These are phyloP conservation scores for Sanghuangporus sanghuang DNA, from an alignment of 1,284 basidiomycete species.

Conservation along the genomic window DNA sequence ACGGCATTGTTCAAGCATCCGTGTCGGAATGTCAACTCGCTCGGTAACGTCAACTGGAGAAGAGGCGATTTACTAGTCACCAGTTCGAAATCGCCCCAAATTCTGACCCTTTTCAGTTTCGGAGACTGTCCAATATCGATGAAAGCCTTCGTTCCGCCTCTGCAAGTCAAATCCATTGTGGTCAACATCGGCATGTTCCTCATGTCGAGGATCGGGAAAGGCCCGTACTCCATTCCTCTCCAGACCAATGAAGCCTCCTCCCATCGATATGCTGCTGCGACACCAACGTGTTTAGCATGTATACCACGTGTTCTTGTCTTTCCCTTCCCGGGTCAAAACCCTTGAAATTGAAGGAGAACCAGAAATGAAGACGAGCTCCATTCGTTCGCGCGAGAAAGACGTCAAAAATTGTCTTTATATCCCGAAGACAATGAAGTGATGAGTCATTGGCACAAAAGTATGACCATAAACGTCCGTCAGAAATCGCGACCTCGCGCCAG, in stretches of 20 bases:
- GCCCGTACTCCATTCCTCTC: background rate
- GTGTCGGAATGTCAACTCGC: background rate
- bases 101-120: background rate
- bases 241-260: background rate
- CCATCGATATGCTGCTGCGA: background rate
- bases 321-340: background rate
- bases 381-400: background rate
- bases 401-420: background rate
- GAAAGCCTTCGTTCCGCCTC: background rate
- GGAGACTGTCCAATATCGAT: background rate
- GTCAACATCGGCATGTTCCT: background rate
- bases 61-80: background rate
- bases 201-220: background rate
- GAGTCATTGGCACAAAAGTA: background rate
- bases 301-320: background rate
- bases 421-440: background rate
- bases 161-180: background rate
- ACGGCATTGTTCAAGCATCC: background rate
- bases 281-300: background rate
- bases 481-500: background rate
- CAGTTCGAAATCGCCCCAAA: background rate
- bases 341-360: background rate
- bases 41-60: background rate
- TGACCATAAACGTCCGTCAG: background rate
- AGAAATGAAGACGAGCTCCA: background rate